These are phyloP conservation scores for Pleurostoma richardsiae DNA, from an alignment of 2,329 filamentous ascomycete genomes.

Conservation along the genomic window DNA sequence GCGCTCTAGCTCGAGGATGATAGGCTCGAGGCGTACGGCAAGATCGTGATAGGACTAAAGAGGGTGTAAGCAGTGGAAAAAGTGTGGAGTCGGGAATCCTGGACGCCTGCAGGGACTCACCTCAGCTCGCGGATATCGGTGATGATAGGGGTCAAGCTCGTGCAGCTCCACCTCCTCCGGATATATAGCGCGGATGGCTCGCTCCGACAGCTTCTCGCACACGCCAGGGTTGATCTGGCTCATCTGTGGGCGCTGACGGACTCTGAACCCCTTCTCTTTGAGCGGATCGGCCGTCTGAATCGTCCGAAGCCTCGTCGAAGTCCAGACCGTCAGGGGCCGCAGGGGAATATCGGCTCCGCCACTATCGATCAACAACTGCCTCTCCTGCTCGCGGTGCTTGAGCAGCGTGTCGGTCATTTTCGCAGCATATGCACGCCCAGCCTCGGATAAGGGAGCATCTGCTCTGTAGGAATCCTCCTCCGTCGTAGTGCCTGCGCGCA, in stretches of 20 bases:
- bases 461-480: constrained; percentile 90
- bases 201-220: constrained; percentile 88
- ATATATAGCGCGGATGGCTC: constrained; percentile 72
- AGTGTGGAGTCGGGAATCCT: not conserved
- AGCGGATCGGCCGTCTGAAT: constrained; percentile 84
- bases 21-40: constrained; percentile 94
- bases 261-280: constrained; percentile 73
- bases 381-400: constrained; percentile 78
- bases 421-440: constrained; percentile 74
- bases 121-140: constrained; percentile 91
- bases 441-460: constrained; percentile 76
- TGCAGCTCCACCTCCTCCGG: constrained; percentile 92
- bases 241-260: constrained; percentile 91
- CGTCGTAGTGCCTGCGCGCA: constrained; percentile 74
- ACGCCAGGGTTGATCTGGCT: constrained; percentile 96
- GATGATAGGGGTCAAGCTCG: constrained; percentile 91
- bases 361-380: constrained; percentile 60
- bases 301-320: constrained; percentile 83
- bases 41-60: constrained; percentile 91
- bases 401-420: constrained; percentile 83
- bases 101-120: constrained; percentile 36
- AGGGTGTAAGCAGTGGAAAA: not conserved
- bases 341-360: constrained; percentile 64
- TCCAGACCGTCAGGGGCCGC: constrained; percentile 88
- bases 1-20: constrained; percentile 93